A percentile compares a stretch with the other conserved stretches of the same genome.
Conservation (phyloP, 2,329 filamentous ascomycete species). For the Phaeosphaeria sp. region DNA sequence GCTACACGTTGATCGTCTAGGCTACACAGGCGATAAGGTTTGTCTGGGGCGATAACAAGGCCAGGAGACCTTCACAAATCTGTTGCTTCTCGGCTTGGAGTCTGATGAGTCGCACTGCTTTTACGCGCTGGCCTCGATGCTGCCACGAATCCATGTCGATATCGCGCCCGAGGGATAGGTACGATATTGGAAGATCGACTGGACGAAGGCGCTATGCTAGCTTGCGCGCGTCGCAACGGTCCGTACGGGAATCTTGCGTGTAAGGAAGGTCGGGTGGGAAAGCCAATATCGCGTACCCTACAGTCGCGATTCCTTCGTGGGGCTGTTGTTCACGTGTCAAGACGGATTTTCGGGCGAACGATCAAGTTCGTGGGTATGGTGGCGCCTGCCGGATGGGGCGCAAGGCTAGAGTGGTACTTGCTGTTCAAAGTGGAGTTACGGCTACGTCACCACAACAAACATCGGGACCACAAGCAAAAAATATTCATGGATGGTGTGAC, state of each 20-base stretch:
- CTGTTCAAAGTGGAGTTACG: background rate
- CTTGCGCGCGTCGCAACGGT: constrained; percentile 13
- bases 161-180: background rate
- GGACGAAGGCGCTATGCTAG: constrained; percentile 16
- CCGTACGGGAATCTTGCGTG: background rate
- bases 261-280: background rate
- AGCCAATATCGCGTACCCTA: background rate
- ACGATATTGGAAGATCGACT: background rate
- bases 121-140: background rate
- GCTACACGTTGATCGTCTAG: background rate
- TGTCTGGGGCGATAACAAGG: constrained; percentile 14
- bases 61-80: background rate
- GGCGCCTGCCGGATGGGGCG: background rate
- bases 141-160: background rate
- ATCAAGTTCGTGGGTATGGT: background rate
- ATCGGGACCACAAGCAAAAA: background rate
- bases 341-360: background rate
- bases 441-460: constrained; percentile 3
- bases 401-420: background rate
- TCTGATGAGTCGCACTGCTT: background rate
- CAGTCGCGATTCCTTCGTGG: background rate
- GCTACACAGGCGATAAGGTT: background rate
- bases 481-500: background rate
- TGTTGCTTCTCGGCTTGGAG: background rate
- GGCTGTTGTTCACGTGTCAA: too few species aligned